A percentile compares a stretch with the other conserved stretches of the same genome.
Evolutionary conservation across 2,329 filamentous ascomycete species (phyloP).

Genomic region (Ceratocystis lukuohia): DNA sequence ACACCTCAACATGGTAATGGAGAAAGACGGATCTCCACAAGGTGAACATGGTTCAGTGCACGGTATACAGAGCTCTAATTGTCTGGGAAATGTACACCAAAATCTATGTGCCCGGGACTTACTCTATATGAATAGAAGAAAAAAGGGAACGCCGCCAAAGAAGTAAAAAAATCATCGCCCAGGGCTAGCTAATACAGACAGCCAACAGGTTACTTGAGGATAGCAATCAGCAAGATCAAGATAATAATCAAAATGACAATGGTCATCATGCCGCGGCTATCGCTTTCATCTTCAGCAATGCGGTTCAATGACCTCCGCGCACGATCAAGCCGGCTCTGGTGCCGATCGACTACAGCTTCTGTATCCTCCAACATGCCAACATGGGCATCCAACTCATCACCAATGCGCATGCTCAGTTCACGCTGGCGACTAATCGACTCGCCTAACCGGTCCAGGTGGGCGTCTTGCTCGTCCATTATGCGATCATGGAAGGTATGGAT

Average conservation of each 20-base stretch:
- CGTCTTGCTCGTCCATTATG: slow-evolving; percentile 79
- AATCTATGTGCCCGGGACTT: too few relatives aligned
- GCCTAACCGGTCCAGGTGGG: slow-evolving; percentile 80
- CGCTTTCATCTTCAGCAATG: slow-evolving; percentile 60
- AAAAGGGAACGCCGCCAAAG: neutral
- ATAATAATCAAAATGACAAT: slow-evolving; percentile 74
- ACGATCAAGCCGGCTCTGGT: slow-evolving; percentile 60
- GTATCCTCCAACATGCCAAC: slow-evolving; percentile 81
- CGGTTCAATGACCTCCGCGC: slow-evolving; percentile 59
- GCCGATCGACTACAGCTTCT: slow-evolving; percentile 68
- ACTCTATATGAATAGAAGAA: neutral
- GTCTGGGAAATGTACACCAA: too few relatives aligned
- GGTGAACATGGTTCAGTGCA: too few relatives aligned
- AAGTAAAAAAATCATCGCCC: neutral
- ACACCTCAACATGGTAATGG: too few relatives aligned
- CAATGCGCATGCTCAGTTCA: slow-evolving; percentile 89
- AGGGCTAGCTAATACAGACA: neutral
- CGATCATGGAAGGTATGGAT: slow-evolving; percentile 73
- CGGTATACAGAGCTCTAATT: too few relatives aligned
- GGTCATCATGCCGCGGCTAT: slow-evolving; percentile 75
- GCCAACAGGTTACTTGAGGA: slow-evolving; percentile 50
- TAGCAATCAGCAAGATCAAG: slow-evolving; percentile 66
- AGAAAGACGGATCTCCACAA: too few relatives aligned
- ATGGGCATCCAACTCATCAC: slow-evolving; percentile 86
- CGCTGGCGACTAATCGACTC: slow-evolving; percentile 76